phyloP scores from a whole-genome alignment of 179 eudicot species.

The Sideroxylon spinosum region DNA sequence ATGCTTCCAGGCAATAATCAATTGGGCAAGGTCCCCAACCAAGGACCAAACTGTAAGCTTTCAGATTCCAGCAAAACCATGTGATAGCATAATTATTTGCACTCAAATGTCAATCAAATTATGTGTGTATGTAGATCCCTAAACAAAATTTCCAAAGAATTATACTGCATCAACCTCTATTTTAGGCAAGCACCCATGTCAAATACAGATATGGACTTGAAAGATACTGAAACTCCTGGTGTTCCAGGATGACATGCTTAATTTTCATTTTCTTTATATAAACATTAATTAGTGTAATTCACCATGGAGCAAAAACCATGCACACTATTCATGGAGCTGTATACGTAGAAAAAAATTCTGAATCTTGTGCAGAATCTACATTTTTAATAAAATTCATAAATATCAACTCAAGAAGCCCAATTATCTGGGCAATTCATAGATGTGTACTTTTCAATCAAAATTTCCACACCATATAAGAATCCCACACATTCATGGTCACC shows the following conservation, averaged over 20 bases:
- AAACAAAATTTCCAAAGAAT: background rate
- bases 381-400: background rate
- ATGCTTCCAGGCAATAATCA: background rate
- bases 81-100: background rate
- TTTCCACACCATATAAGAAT: background rate
- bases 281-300: background rate
- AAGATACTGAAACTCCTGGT: background rate
- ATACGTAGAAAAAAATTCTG: background rate
- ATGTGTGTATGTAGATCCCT: background rate
- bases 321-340: background rate
- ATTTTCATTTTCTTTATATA: background rate
- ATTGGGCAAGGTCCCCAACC: background rate
- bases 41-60: background rate
- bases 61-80: conserved; percentile 8
- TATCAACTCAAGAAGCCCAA: too few relatives aligned
- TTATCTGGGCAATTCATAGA: background rate
- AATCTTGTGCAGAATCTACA: background rate
- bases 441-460: background rate
- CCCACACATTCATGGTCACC: background rate
- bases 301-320: background rate
- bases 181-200: background rate
- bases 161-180: background rate
- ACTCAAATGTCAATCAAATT: conserved; percentile 1
- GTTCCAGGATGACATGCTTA: background rate
- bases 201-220: background rate